Conservation (phyloP, 768 basidiomycete species). For the Naganishia vaughanmartiniae region DNA sequence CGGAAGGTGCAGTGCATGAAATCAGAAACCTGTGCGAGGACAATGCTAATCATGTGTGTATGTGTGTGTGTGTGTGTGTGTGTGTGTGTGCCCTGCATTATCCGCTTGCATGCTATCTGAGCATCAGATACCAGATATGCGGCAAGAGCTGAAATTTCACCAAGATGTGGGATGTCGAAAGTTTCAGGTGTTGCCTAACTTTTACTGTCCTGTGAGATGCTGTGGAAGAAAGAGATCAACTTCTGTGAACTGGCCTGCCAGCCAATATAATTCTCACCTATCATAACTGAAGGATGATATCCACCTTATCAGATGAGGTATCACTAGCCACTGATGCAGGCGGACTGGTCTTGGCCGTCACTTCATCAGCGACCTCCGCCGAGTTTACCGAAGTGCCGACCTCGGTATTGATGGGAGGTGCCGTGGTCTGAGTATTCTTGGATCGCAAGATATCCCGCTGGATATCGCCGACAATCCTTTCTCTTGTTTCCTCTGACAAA, state of each 20-base stretch:
- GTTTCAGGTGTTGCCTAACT: background rate
- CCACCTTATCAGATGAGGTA: conserved; percentile 25
- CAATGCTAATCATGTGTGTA: background rate
- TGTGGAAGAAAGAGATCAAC: background rate
- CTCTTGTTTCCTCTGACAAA: conserved; percentile 21
- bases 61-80: background rate
- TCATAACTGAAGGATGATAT: conserved; percentile 19
- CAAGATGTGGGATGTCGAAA: background rate
- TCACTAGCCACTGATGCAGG: conserved; percentile 28
- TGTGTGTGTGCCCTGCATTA: background rate
- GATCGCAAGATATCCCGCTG: conserved; percentile 31
- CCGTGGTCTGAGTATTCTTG: background rate
- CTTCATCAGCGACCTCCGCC: conserved; percentile 11
- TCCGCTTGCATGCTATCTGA: background rate
- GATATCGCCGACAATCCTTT: conserved; percentile 31
- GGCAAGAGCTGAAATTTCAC: no score
- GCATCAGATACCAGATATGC: background rate
- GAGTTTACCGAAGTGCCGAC: background rate
- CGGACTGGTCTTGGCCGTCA: conserved; percentile 16
- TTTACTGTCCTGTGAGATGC: background rate
- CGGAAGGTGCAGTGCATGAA: background rate
- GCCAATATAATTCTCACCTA: background rate
- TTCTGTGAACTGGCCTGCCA: background rate
- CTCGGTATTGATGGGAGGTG: background rate
- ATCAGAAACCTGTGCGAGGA: background rate